Base-by-base conservation (phyloP, 257 asterid genomes). In the Lantana camara region DNA sequence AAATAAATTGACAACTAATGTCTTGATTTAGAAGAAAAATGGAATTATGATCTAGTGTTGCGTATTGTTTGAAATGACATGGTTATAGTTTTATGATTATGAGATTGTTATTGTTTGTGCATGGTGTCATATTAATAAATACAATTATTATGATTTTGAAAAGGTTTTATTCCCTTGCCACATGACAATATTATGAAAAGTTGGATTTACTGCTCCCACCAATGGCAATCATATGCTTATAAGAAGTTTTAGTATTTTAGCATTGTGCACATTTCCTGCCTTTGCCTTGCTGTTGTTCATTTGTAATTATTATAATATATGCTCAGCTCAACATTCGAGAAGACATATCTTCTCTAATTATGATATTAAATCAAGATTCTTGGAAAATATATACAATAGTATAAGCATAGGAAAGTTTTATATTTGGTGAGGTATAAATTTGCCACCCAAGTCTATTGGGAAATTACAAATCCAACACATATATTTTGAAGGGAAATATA, bases 201-300 rank as follows among this genome's bases (percentile, higher is more conserved):
- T 67, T 73, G 56, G 57, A 41, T 55, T 74, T 29, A 66, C 48
- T 64, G 67, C 53, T 70, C 67, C 72, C 75, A 78, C 77, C 79
- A 47, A 38, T 69, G 68, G 53, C 77, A 72, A 75, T 73, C 78
- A 82, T 78, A 70, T 49, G n/a, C 40, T 35, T 12, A 19, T 52
- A 57, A 40, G 3, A n/a, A n/a, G n/a, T n/a, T n/a, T n/a, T n/a
- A n/a, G n/a, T n/a, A n/a, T n/a, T n/a, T n/a, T n/a, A n/a, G n/a
- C n/a, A n/a, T n/a, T n/a, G n/a, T n/a, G n/a, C n/a, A n/a, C n/a
- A n/a, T n/a, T n/a, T n/a, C n/a, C n/a, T n/a, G n/a, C n/a, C n/a
- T 17, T 9, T 30, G 9, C 9, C 20, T 41, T 34, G 37, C 52
- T 75, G 56, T 66, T 60, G 32, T 32, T n/a, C n/a, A n/a, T n/a